Evolutionary conservation across 108 stramenopile genomes (phyloP), one percentile per base, ranked within the genome.

Genomic region (Pseudonitzschia delicatissima): DNA sequence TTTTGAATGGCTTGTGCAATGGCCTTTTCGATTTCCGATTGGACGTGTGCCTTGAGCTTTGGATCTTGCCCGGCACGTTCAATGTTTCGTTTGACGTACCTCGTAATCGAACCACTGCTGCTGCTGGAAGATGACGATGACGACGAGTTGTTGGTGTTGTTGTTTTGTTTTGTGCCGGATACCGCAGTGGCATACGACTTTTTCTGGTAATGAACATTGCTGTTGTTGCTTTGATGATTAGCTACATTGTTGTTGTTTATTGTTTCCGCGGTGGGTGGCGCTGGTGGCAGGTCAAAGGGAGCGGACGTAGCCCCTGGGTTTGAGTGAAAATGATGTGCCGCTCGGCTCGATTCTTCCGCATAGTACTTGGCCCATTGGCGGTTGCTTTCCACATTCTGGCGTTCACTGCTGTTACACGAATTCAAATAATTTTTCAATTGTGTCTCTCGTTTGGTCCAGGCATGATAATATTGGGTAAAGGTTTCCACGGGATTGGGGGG

Each of bases 341-440:
- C 80, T 39, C 82, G 69, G 47, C 72, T 70, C 29, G 76, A 69
- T 47, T 79, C 66, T 23, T 79, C 69, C 0, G 84, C 73, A 39
- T 87, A 87, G 50, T 89, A 86, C 49, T 67, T 67, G 5, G 83
- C 83, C 88, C 88, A 89, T 32, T 79, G 69, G 27, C 63, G 53
- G 53, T 69, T 63, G 28, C 39, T 45, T 60, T 78, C 81, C 13
- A 27, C 57, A 8, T 68, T 52, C 44, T 78, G 74, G 35, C 37
- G 36, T 40, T 68, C 61, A 32, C 26, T 64, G 35, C 3, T 45
- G 18, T 37, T 28, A 28, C 20, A 12, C 33, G 0, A 20, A 13
- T 67, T 36, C 26, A 53, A 40, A 26, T 15, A 1, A 23, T 48
- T 45, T 15, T 20, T 18, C 29, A 39, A 49, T 31, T 52, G 29